Evolutionary conservation across 2,329 filamentous ascomycete species (phyloP).

Genomic region (Tolypocladium paradoxum): DNA sequence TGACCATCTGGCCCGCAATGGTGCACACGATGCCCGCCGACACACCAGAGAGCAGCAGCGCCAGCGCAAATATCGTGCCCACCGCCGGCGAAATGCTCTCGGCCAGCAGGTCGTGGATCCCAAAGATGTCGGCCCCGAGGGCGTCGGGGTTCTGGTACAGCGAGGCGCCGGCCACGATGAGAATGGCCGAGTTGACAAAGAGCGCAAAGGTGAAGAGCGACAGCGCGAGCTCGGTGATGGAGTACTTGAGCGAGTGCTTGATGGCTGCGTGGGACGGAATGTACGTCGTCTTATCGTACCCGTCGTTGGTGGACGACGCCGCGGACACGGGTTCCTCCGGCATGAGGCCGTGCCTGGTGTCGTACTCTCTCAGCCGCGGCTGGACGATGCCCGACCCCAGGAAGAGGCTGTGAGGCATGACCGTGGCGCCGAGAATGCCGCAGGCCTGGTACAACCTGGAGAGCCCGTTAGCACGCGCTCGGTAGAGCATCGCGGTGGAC

Average conservation of each 20-base stretch:
- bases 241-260: slow-evolving; percentile 61
- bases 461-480: neutral
- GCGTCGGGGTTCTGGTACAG: slow-evolving; percentile 55
- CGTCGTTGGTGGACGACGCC: slow-evolving; percentile 7
- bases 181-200: slow-evolving; percentile 74
- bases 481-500: neutral
- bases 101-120: slow-evolving; percentile 65
- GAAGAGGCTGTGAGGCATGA: slow-evolving; percentile 61
- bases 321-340: slow-evolving; percentile 21
- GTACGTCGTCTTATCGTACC: slow-evolving; percentile 47
- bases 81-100: slow-evolving; percentile 60
- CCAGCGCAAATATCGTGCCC: slow-evolving; percentile 75
- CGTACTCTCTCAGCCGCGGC: slow-evolving; percentile 53
- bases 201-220: slow-evolving; percentile 75
- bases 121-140: slow-evolving; percentile 65
- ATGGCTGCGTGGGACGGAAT: slow-evolving; percentile 64
- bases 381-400: slow-evolving; percentile 61
- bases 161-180: slow-evolving; percentile 71
- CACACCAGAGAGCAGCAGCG: slow-evolving; percentile 67
- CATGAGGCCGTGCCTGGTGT: slow-evolving; percentile 43
- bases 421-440: slow-evolving; percentile 66
- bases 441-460: slow-evolving; percentile 53
- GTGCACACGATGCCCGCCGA: slow-evolving; percentile 83
- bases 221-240: slow-evolving; percentile 57
- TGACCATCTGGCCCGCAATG: slow-evolving; percentile 82